Evolutionary conservation across 2,329 filamentous ascomycete species (phyloP).

Genomic region (Trichoderma koningiopsis): DNA sequence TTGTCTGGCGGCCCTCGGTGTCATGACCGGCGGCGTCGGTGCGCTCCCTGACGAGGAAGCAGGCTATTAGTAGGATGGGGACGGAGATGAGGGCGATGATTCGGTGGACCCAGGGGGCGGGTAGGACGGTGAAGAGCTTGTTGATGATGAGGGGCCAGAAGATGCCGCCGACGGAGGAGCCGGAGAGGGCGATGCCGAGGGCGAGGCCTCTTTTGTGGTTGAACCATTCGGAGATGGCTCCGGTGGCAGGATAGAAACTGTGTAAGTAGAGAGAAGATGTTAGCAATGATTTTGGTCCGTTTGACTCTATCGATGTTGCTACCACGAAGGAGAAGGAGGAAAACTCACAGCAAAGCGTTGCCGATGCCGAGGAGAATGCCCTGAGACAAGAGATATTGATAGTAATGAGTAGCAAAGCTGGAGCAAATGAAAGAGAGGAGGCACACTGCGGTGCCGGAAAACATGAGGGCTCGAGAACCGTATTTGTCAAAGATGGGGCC

Average conservation of each 20-base stretch:
- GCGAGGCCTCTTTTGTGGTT: conserved; percentile 36
- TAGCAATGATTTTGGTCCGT: not conserved
- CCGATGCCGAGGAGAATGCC: conserved; percentile 47
- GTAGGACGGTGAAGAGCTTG: conserved; percentile 26
- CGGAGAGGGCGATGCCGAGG: conserved; percentile 37
- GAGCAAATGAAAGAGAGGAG: conserved; percentile 43
- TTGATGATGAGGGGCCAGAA: conserved; percentile 36
- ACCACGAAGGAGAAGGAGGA: too few relatives aligned
- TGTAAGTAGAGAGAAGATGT: not conserved
- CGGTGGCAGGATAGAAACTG: conserved; percentile 37
- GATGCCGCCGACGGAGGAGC: conserved; percentile 38
- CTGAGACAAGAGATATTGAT: conserved; percentile 44
- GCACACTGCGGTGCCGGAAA: conserved; percentile 40
- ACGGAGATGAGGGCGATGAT: conserved; percentile 32
- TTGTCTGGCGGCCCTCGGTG: conserved; percentile 23
- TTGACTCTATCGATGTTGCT: not conserved
- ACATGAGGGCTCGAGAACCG: conserved; percentile 41
- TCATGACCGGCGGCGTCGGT: conserved; percentile 27
- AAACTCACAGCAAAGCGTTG: conserved; percentile 40
- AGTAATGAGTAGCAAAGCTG: conserved; percentile 39
- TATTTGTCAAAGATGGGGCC: conserved; percentile 47
- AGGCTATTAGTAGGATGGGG: conserved; percentile 33
- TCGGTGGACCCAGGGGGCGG: conserved; percentile 29
- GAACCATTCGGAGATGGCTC: conserved; percentile 39
- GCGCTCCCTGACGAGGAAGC: conserved; percentile 36